phyloP scores from a whole-genome alignment of 495 filamentous ascomycete genomes.

The Aspergillus leporis region DNA sequence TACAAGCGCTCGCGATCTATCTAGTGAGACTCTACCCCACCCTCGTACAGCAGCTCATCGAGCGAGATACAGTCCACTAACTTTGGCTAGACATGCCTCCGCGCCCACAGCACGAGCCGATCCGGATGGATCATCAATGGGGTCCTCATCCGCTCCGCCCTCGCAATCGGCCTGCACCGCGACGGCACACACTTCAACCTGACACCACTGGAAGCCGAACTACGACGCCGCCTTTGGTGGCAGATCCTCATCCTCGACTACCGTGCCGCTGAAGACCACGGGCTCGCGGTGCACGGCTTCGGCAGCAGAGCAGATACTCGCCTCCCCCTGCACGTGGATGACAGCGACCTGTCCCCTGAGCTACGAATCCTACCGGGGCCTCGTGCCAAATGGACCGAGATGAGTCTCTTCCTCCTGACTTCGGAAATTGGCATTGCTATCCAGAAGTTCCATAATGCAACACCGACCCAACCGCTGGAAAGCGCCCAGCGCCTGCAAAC shows the following conservation, averaged over 20 bases:
- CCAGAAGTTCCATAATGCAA: no score
- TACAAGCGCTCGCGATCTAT: no score
- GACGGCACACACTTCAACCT: conserved; percentile 44
- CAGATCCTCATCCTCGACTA: conserved; percentile 33
- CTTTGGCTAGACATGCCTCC: no score
- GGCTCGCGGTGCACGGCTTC: conserved; percentile 27
- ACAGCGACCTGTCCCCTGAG: conserved; percentile 20
- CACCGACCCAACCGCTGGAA: no score
- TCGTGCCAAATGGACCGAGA: conserved; percentile 28
- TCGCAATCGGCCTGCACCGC: conserved; percentile 50
- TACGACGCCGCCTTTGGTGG: conserved; percentile 48
- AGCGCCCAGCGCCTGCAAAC: no score
- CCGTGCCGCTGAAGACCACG: conserved; percentile 43
- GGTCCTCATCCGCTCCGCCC: no score
- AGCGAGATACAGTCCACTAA: no score
- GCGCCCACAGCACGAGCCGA: conserved; percentile 43
- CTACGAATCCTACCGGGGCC: conserved; percentile 6
- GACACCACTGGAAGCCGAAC: conserved; percentile 39
- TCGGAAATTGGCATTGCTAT: no score
- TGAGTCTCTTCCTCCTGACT: conserved; percentile 27
- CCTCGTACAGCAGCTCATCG: no score
- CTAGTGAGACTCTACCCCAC: no score
- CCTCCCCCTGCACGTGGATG: conserved; percentile 33
- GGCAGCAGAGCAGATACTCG: conserved; percentile 24
- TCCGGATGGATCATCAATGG: no score